These are phyloP conservation scores for Boletus speciosus DNA, from an alignment of 768 basidiomycete species.

Conservation along the genomic window DNA sequence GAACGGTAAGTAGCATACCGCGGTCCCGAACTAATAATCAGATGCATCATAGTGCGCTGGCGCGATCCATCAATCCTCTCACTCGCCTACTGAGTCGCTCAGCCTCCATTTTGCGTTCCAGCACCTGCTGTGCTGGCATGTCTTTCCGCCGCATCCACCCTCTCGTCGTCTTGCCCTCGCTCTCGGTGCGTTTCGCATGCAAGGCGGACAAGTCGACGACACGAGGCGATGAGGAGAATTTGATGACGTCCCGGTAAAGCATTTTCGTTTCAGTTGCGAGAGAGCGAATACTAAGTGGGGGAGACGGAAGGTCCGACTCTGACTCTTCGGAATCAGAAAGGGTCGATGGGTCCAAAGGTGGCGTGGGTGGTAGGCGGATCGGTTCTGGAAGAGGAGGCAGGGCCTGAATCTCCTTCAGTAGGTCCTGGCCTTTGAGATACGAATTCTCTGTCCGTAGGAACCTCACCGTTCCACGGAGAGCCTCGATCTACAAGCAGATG, in stretches of 20 bases:
- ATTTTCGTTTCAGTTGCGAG: constrained; percentile 80
- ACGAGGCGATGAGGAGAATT: constrained; percentile 74
- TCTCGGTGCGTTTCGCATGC: constrained; percentile 49
- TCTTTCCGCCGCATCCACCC: constrained; percentile 81
- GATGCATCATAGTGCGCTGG: constrained; percentile 32
- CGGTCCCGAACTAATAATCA: not conserved
- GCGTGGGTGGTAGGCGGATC: constrained; percentile 51
- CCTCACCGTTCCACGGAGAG: constrained; percentile 84
- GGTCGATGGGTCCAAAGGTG: constrained; percentile 62
- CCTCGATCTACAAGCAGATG: constrained; percentile 63
- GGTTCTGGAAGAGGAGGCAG: constrained; percentile 63
- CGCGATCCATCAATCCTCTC: constrained; percentile 65
- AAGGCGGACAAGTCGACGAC: constrained; percentile 80
- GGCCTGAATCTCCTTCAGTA: constrained; percentile 76
- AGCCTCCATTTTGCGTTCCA: constrained; percentile 72
- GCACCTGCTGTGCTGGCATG: constrained; percentile 77
- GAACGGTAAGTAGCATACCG: not conserved
- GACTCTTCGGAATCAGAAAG: constrained; percentile 64
- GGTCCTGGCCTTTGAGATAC: constrained; percentile 88
- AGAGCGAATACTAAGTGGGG: constrained; percentile 56
- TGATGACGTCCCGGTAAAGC: constrained; percentile 85
- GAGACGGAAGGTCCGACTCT: constrained; percentile 45
- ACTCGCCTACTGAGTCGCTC: constrained; percentile 69
- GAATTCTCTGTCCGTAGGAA: constrained; percentile 94
- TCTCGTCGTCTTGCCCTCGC: constrained; percentile 41